These are phyloP conservation scores for Phytophthora litchii DNA, from an alignment of 352 stramenopile genomes.

Conservation along the genomic window DNA sequence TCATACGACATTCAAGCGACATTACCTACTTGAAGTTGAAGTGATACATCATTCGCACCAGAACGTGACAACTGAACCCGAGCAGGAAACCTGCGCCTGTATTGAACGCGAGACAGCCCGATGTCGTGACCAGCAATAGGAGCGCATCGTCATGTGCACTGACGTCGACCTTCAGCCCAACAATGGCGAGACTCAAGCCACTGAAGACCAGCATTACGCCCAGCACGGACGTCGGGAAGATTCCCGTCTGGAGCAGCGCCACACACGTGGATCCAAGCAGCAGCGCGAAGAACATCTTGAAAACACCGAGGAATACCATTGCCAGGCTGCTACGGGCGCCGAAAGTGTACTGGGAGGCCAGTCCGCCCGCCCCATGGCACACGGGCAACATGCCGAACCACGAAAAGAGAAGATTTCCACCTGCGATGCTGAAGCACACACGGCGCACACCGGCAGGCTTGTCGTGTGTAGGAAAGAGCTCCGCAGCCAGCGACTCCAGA, in stretches of 20 bases:
- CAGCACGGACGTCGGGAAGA: conserved; percentile 64
- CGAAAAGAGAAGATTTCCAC: conserved; percentile 86
- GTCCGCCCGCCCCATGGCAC: conserved; percentile 92
- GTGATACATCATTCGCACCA: conserved; percentile 33
- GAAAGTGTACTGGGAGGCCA: conserved; percentile 93
- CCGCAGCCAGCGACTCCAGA: conserved; percentile 87
- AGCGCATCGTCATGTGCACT: conserved; percentile 41
- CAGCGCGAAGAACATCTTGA: conserved; percentile 92
- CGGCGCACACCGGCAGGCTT: conserved; percentile 61
- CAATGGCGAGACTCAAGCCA: conserved; percentile 50
- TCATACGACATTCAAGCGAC: conserved; percentile 16
- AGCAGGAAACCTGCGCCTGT: conserved; percentile 65
- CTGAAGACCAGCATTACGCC: conserved; percentile 69
- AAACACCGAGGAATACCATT: conserved; percentile 87
- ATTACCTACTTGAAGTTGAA: conserved; percentile 29
- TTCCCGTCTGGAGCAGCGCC: conserved; percentile 55
- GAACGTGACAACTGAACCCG: conserved; percentile 39
- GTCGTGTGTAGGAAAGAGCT: conserved; percentile 88
- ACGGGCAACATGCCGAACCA: conserved; percentile 93
- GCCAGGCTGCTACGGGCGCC: conserved; percentile 90
- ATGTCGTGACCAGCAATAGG: conserved; percentile 49
- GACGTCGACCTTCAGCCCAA: conserved; percentile 59
- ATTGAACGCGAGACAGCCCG: conserved; percentile 54
- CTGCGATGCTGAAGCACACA: conserved; percentile 71
- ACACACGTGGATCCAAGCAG: conserved; percentile 84